Percentiles rank a stretch among this genome's conserved stretches.
Conservation (phyloP, 768 basidiomycete species). For the Hysterangium stoloniferum region DNA sequence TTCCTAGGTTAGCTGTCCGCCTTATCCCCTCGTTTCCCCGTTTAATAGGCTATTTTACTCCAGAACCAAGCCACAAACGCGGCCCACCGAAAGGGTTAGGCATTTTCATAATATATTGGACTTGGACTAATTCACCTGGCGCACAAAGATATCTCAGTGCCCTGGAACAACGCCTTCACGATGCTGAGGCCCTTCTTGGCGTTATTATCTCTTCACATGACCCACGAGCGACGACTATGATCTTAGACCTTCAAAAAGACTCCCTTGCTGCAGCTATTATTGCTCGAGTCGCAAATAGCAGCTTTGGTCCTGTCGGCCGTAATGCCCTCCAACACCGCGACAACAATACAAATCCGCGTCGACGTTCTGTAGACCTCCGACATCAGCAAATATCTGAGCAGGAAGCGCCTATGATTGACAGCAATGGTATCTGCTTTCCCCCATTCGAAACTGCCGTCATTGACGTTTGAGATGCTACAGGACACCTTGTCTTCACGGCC, state of each 20-base stretch:
- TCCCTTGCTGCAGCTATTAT: slow-evolving; percentile 24
- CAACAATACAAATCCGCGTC: slow-evolving; percentile 3
- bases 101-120: background rate
- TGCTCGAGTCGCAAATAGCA: slow-evolving; percentile 17
- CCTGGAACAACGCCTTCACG: slow-evolving; percentile 28
- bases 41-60: background rate
- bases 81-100: slow-evolving; percentile 27
- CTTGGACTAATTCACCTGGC: background rate
- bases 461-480: background rate
- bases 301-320: slow-evolving; percentile 18
- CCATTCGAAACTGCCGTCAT: background rate
- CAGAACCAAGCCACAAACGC: slow-evolving; percentile 10
- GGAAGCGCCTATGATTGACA: slow-evolving; percentile 4
- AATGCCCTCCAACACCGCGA: background rate
- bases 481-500: slow-evolving; percentile 4
- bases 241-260: slow-evolving; percentile 21
- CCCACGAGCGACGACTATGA: slow-evolving; percentile 24
- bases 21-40: background rate
- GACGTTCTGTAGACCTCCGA: slow-evolving; percentile 1
- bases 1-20: background rate
- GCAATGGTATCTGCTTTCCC: background rate
- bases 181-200: slow-evolving; percentile 30
- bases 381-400: slow-evolving; percentile 7
- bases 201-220: slow-evolving; percentile 25
- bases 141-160: slow-evolving; percentile 17